Evolutionary conservation across 1,284 basidiomycete species (phyloP).

Genomic region (Fomes fomentarius): DNA sequence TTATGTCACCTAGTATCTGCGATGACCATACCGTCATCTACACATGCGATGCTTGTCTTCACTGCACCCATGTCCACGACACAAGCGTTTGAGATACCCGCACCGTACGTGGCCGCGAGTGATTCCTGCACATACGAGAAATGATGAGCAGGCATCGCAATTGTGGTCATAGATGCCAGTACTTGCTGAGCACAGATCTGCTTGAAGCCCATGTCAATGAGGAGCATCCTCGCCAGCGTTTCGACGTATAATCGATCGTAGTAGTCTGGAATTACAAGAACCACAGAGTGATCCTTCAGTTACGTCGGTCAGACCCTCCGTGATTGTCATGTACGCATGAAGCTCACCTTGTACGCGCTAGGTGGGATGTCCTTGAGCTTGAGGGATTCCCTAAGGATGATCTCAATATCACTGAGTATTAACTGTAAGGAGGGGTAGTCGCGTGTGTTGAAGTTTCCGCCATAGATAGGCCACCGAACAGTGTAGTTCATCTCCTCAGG

Average conservation of each 20-base stretch:
- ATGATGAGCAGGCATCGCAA: not conserved
- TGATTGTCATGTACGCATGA: no score
- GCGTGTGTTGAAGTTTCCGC: constrained; percentile 76
- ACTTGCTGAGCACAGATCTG: constrained; percentile 91
- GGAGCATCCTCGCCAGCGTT: constrained; percentile 76
- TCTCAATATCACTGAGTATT: constrained; percentile 78
- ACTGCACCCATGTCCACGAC: constrained; percentile 94
- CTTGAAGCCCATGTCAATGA: constrained; percentile 88
- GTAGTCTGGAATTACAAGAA: constrained; percentile 93
- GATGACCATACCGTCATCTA: constrained; percentile 93
- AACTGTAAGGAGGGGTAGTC: constrained; percentile 76
- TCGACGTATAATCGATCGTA: constrained; percentile 86
- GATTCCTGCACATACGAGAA: constrained; percentile 69
- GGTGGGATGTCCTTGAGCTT: constrained; percentile 60
- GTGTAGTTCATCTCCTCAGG: constrained; percentile 68
- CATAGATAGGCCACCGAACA: constrained; percentile 79
- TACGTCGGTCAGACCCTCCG: no score
- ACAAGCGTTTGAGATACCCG: constrained; percentile 93
- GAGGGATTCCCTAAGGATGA: constrained; percentile 66
- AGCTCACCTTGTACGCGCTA: constrained; percentile 65
- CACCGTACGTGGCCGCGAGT: constrained; percentile 92
- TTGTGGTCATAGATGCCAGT: constrained; percentile 21
- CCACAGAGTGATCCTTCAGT: constrained; percentile 81
- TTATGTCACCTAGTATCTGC: constrained; percentile 78
- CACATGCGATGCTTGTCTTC: constrained; percentile 87